Evolutionary conservation across 139 green algal genomes (phyloP).

Genomic region (Chlorella sp.): DNA sequence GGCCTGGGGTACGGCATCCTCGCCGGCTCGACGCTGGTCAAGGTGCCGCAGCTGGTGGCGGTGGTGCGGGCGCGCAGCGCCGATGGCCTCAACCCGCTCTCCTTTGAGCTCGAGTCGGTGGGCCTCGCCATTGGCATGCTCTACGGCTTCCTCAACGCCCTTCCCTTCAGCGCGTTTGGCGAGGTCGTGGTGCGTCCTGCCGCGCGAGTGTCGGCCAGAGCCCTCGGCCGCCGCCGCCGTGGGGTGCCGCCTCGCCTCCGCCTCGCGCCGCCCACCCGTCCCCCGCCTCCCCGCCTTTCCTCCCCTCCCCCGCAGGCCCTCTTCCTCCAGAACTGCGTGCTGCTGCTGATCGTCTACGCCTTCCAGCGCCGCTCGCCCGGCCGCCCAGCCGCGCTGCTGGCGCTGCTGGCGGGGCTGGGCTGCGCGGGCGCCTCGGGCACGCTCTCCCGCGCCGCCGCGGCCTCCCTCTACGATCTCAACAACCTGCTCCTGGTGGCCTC

Average conservation of each 20-base stretch:
- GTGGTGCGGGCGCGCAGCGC: conserved; percentile 57
- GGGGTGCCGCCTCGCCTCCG: too few relatives aligned
- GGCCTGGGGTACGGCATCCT: conserved; percentile 74
- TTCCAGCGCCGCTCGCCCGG: conserved; percentile 42
- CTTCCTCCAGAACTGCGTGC: conserved; percentile 63
- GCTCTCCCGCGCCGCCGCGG: conserved; percentile 35
- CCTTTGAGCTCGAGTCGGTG: conserved; percentile 80
- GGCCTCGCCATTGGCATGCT: conserved; percentile 61
- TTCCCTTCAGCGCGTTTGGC: conserved; percentile 82
- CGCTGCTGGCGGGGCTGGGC: conserved; percentile 7
- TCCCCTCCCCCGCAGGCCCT: conserved; percentile 18
- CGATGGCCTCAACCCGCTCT: conserved; percentile 63
- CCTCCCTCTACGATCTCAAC: conserved; percentile 62
- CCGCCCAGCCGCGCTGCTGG: conserved; percentile 5
- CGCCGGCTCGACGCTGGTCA: conserved; percentile 65
- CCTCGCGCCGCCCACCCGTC: too few relatives aligned
- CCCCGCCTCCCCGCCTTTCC: neutral
- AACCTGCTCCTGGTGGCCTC: conserved; percentile 69
- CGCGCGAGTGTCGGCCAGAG: too few relatives aligned
- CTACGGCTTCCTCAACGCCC: conserved; percentile 68
- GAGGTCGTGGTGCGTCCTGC: conserved; percentile 67
- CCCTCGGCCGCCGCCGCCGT: too few relatives aligned
- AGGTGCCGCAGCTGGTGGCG: conserved; percentile 77
- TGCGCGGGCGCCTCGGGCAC: conserved; percentile 32
- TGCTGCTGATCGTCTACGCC: conserved; percentile 75